Conservation (phyloP, 257 asterid genomes). For the Nicotiana knightiana region DNA sequence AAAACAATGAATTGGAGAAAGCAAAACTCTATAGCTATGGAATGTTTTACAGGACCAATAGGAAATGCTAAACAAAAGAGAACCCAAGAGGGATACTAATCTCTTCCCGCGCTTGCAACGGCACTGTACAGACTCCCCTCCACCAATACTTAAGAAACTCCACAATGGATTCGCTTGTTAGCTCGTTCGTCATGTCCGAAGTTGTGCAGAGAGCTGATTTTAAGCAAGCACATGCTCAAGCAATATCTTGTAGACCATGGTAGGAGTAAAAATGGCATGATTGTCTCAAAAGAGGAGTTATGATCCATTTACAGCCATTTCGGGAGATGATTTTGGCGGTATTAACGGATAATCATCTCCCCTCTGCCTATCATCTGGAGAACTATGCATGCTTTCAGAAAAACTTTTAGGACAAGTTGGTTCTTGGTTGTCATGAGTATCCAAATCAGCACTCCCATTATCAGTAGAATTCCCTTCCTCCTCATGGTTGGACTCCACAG, state of each 20-base stretch:
- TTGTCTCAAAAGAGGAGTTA: constrained; percentile 19
- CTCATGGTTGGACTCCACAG: constrained; percentile 23
- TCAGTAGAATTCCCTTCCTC: constrained; percentile 32
- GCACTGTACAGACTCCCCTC: constrained; percentile 83
- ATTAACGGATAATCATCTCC: constrained; percentile 49
- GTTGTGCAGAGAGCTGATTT: constrained; percentile 10
- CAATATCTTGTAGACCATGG: background rate
- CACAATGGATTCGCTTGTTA: constrained; percentile 10
- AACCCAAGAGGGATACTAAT: constrained; percentile 20
- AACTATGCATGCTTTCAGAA: constrained; percentile 33
- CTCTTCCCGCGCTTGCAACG: constrained; percentile 33
- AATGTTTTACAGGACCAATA: constrained; percentile 13
- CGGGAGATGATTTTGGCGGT: constrained; percentile 65
- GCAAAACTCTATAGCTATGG: constrained; percentile 19
- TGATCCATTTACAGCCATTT: constrained; percentile 86
- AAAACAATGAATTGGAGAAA: constrained; percentile 1
- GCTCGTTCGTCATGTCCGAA: constrained; percentile 1
- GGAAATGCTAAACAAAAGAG: constrained; percentile 26
- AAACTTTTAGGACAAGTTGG: constrained; percentile 36
- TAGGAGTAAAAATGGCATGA: background rate
- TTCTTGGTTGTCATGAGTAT: constrained; percentile 26
- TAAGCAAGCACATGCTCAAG: constrained; percentile 1
- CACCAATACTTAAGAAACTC: constrained; percentile 28
- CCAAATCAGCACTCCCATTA: constrained; percentile 25
- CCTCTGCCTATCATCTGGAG: constrained; percentile 34